A percentile compares a stretch with the other conserved stretches of the same genome.
Conservation (phyloP, 2,329 filamentous ascomycete species). For the Trichoderma pleuroti region DNA sequence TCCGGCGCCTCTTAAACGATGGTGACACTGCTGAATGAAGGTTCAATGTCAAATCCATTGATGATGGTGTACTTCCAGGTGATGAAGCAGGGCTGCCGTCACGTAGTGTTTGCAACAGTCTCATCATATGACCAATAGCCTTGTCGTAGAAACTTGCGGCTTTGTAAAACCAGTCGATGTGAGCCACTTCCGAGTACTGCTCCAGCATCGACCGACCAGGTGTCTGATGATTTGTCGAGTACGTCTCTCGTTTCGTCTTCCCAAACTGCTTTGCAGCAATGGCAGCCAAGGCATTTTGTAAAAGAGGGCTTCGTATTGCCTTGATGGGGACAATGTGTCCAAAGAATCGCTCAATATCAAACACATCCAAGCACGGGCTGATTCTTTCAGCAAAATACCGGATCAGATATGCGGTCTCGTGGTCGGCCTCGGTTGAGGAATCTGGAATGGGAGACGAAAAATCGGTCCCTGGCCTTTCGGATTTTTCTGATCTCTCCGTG, state of each 20-base stretch:
- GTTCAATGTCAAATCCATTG: background rate
- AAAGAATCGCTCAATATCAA: conserved; percentile 23
- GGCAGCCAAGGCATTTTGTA: conserved; percentile 21
- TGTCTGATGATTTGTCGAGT: background rate
- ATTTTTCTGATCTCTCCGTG: background rate
- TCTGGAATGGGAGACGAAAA: background rate
- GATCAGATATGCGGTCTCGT: conserved; percentile 21
- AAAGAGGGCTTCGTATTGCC: conserved; percentile 20
- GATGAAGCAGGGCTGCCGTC: conserved; percentile 5
- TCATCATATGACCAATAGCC: conserved; percentile 24
- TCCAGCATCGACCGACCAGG: conserved; percentile 13
- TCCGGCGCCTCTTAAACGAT: conserved; percentile 8
- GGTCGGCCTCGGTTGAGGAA: conserved; percentile 13
- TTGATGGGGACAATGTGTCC: conserved; percentile 22
- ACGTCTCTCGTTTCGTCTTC: conserved; percentile 18
- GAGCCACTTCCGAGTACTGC: conserved; percentile 5
- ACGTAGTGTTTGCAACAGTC: conserved; percentile 19
- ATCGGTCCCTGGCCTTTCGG: background rate
- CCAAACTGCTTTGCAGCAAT: conserved; percentile 23
- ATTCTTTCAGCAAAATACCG: conserved; percentile 22
- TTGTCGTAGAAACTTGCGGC: conserved; percentile 25
- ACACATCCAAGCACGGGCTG: conserved; percentile 22
- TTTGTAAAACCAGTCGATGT: conserved; percentile 23
- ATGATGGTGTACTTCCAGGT: background rate
- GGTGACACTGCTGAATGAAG: background rate